These are phyloP conservation scores for Solanum commersonii DNA, from an alignment of 257 asterid genomes.

Conservation along the genomic window DNA sequence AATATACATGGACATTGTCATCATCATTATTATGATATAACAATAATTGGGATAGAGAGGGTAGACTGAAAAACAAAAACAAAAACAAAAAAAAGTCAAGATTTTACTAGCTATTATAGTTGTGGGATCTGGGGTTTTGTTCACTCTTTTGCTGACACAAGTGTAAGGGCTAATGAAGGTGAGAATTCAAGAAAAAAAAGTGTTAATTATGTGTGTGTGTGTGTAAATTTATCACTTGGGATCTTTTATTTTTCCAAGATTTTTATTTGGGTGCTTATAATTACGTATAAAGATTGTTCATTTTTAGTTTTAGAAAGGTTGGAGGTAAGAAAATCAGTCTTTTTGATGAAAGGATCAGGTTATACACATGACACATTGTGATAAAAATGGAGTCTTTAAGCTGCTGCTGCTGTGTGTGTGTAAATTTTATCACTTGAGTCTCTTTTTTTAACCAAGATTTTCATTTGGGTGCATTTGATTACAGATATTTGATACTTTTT, in stretches of 20 bases:
- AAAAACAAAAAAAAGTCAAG: neutral
- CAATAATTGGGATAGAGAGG: neutral
- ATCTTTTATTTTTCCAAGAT: neutral
- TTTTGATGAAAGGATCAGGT: neutral
- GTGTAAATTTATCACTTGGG: neutral
- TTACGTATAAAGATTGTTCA: neutral
- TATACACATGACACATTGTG: neutral
- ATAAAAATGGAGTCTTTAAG: neutral
- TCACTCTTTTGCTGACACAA: neutral
- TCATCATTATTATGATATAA: neutral
- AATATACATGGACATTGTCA: neutral
- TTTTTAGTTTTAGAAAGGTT: neutral
- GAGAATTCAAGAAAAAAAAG: slow-evolving; percentile 17
- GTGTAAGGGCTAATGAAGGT: slow-evolving; percentile 32
- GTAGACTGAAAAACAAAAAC: neutral
- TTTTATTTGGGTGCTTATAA: neutral
- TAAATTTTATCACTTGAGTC: neutral
- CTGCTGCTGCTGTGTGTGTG: neutral
- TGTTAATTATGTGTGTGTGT: slow-evolving; percentile 4
- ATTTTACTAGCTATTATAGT: slow-evolving; percentile 19
- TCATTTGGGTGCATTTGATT: neutral
- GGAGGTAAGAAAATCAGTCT: neutral
- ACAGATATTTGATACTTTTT: neutral
- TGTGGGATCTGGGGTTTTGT: slow-evolving; percentile 39
- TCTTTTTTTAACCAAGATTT: neutral